Conservation (phyloP, 306 rosid species). For the Delonix regia region DNA sequence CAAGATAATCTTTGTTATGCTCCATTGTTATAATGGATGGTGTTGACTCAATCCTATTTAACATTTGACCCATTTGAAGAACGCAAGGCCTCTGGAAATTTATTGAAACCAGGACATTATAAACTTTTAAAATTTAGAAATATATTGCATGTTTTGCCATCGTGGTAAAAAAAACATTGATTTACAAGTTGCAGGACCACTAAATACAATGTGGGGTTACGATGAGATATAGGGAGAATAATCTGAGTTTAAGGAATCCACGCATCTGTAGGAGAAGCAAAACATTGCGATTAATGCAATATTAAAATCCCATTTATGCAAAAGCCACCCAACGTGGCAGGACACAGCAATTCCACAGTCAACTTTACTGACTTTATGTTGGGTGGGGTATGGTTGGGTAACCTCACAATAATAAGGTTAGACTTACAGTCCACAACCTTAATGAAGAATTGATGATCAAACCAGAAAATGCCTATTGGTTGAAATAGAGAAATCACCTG, state of each 20-base stretch:
- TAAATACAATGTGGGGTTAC: conserved; percentile 33
- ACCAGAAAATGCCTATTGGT: conserved; percentile 30
- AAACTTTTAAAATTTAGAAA: neutral
- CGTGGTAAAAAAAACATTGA: conserved; percentile 26
- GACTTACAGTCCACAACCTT: conserved; percentile 28
- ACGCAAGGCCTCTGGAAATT: conserved; percentile 8
- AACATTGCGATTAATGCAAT: conserved; percentile 25
- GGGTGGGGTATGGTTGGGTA: conserved; percentile 33
- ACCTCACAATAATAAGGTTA: conserved; percentile 33
- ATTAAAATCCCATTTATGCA: conserved; percentile 19
- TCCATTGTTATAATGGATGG: conserved; percentile 42
- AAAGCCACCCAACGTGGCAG: conserved; percentile 41
- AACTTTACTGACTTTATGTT: conserved; percentile 35
- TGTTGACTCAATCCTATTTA: conserved; percentile 37
- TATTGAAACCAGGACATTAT: neutral
- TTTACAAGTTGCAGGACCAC: conserved; percentile 42
- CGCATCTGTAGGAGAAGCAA: conserved; percentile 23
- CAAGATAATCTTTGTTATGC: conserved; percentile 40
- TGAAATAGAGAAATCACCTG: conserved; percentile 21
- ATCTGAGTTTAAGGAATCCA: conserved; percentile 46
- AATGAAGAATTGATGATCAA: conserved; percentile 43
- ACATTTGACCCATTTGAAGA: conserved; percentile 37
- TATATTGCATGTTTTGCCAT: conserved; percentile 28
- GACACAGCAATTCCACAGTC: conserved; percentile 24
- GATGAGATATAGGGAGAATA: neutral